Evolutionary conservation across 2,329 filamentous ascomycete genomes (phyloP).

Genomic region (Daldinia sp.): DNA sequence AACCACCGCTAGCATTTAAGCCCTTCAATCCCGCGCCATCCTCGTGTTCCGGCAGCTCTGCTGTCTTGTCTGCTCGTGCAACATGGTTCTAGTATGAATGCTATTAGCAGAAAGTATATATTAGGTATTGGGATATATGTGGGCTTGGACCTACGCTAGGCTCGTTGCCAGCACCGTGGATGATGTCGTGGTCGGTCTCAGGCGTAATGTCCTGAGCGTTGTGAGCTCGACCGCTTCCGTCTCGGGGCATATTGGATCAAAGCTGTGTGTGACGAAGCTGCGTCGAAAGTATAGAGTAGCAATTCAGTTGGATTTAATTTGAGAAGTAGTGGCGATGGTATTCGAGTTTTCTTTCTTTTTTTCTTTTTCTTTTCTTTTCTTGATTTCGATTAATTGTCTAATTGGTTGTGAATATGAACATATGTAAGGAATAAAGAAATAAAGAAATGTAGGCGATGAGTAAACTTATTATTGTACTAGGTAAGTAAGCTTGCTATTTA

Average conservation of each 20-base stretch:
- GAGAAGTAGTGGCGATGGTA: neutral
- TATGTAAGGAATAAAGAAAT: too few relatives aligned
- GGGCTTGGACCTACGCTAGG: constrained; percentile 46
- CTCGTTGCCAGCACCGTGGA: constrained; percentile 53
- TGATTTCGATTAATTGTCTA: too few relatives aligned
- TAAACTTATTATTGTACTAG: too few relatives aligned
- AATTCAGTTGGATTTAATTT: neutral
- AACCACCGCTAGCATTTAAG: constrained; percentile 54
- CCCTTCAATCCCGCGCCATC: constrained; percentile 54
- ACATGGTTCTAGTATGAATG: constrained; percentile 46
- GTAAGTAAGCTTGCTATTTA: too few relatives aligned
- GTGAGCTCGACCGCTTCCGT: constrained; percentile 58
- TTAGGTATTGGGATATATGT: neutral
- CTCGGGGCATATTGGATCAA: constrained; percentile 55
- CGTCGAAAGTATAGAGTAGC: neutral
- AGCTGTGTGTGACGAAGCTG: neutral
- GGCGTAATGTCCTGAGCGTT: constrained; percentile 50
- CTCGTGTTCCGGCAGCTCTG: constrained; percentile 56
- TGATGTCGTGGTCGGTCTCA: constrained; percentile 52
- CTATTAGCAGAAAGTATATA: neutral
- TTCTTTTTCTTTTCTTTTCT: too few relatives aligned
- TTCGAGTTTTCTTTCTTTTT: neutral
- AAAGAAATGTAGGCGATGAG: too few relatives aligned
- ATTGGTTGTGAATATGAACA: neutral
- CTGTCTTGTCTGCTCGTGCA: constrained; percentile 59